These are phyloP conservation scores for Candida corydali DNA, from an alignment of 805 yeast species.

Conservation along the genomic window DNA sequence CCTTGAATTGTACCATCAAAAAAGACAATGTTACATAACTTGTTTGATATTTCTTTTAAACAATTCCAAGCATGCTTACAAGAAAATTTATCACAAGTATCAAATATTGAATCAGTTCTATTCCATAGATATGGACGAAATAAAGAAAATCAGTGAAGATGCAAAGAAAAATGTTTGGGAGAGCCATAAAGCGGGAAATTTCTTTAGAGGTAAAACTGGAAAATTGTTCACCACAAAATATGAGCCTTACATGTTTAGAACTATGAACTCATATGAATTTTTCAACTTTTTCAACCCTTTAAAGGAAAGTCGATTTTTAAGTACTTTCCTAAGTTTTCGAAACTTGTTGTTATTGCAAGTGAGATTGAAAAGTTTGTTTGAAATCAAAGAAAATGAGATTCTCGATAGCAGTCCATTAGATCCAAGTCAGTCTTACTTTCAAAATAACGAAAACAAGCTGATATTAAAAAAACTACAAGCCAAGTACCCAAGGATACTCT, in stretches of 20 bases:
- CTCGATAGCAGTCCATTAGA: neutral
- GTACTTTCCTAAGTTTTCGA: neutral
- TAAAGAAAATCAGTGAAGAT: slow-evolving; percentile 1
- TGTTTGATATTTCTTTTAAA: slow-evolving; percentile 3
- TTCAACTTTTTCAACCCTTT: slow-evolving; percentile 8
- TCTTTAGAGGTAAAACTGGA: slow-evolving; percentile 5
- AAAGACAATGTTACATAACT: slow-evolving; percentile 6
- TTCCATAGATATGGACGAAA: neutral
- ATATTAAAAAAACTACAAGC: neutral
- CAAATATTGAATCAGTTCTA: slow-evolving; percentile 3
- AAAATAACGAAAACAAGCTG: neutral
- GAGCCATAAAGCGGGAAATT: slow-evolving; percentile 1
- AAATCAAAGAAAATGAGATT: neutral
- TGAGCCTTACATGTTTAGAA: slow-evolving; percentile 2
- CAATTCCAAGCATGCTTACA: neutral
- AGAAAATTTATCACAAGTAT: slow-evolving; percentile 2
- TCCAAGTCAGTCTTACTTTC: neutral
- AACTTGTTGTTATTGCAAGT: slow-evolving; percentile 2
- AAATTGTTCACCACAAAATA: slow-evolving; percentile 4
- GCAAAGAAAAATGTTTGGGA: slow-evolving; percentile 3
- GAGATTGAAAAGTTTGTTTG: slow-evolving; percentile 4
- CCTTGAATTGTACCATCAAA: slow-evolving; percentile 1
- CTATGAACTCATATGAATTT: slow-evolving; percentile 7
- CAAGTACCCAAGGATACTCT: slow-evolving; percentile 1
- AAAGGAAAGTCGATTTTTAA: slow-evolving; percentile 3